Base-by-base conservation (phyloP, 805 yeast genomes). In the Monosporozyma unispora region DNA sequence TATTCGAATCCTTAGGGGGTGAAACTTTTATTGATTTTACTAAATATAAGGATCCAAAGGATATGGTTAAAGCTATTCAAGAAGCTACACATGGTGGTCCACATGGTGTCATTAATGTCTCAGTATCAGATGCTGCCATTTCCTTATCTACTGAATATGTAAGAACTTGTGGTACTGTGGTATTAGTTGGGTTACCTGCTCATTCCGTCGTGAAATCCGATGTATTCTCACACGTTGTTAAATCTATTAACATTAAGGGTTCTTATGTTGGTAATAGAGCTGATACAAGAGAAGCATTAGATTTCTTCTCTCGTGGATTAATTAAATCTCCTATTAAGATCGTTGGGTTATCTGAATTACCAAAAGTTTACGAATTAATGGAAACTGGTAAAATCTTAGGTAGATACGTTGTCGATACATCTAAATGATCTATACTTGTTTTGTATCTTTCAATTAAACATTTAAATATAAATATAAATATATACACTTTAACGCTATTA, bases 231-330 rank as follows among this genome's bases (percentile, higher is more conserved):
- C 79, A 84, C 41, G 95, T 87, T 48, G 81, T 84, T 55, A 83
- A 77, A 67, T 79, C 86, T 38, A 73, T 84, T 64, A 72, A 73
- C 61, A 81, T 87, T 65, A 77, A 74, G 64, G 95, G 93, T 52
- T 85, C 95, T 25, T 85, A 84, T 61, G 95, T 87, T 50, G 95
- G 95, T 54, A 86, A 84, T 78, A 81, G 95, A 70, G 84, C 84
- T 49, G 95, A 87, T 68, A 78, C 95, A 11, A 67, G 75, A 63
- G 89, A 82, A 69, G 88, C 88, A 45, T 63, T 82, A 50, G 87
- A 82, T 59, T 82, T 82, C 75, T 82, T 80, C 64, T 53, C 74
- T 51, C 75, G 87, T 68, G 88, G 88, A 49, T 70, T 78, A 58
- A 80, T 82, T 60, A 69, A 74, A 54, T 77, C 84, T 48, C 86